Percentiles rank a stretch among this genome's conserved stretches.
phyloP scores from a whole-genome alignment of 2,329 filamentous ascomycete genomes.

The Nannizzia gypsea region DNA sequence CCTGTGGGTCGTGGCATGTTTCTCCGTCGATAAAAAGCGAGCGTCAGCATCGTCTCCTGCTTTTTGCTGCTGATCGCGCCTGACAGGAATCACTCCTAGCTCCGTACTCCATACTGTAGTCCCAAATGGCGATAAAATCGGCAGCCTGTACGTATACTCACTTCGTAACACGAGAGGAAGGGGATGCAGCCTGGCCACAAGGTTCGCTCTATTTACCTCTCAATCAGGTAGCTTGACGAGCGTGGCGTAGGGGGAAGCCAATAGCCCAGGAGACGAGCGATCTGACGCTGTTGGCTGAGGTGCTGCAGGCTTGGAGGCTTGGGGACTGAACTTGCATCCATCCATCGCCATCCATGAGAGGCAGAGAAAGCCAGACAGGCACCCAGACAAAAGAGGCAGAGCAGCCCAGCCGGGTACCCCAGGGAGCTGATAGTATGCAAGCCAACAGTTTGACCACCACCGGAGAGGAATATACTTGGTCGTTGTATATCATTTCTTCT shows the following conservation, averaged over 20 bases:
- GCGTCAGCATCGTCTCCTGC: not conserved
- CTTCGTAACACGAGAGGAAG: conserved; percentile 1
- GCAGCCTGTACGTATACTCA: not conserved
- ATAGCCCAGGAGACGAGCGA: not conserved
- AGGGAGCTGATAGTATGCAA: not conserved
- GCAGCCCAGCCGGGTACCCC: not conserved
- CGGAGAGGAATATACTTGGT: too few species aligned
- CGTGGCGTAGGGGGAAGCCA: conserved; percentile 2
- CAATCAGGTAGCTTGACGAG: not conserved
- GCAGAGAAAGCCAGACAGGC: too few species aligned
- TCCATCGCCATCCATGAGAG: not conserved
- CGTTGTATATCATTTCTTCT: not conserved
- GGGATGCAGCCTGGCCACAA: not conserved
- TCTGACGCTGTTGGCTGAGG: not conserved
- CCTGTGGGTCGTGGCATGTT: conserved; percentile 2
- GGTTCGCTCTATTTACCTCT: not conserved
- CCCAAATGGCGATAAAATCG: not conserved
- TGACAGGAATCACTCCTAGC: not conserved
- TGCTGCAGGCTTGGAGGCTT: not conserved
- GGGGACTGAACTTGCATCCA: not conserved
- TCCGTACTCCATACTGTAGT: not conserved
- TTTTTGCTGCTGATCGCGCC: not conserved
- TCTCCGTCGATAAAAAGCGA: not conserved
- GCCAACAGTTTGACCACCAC: not conserved
- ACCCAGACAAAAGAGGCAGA: not conserved